phyloP scores from a whole-genome alignment of 352 stramenopile genomes.

The Globisporangium megalacanthum region DNA sequence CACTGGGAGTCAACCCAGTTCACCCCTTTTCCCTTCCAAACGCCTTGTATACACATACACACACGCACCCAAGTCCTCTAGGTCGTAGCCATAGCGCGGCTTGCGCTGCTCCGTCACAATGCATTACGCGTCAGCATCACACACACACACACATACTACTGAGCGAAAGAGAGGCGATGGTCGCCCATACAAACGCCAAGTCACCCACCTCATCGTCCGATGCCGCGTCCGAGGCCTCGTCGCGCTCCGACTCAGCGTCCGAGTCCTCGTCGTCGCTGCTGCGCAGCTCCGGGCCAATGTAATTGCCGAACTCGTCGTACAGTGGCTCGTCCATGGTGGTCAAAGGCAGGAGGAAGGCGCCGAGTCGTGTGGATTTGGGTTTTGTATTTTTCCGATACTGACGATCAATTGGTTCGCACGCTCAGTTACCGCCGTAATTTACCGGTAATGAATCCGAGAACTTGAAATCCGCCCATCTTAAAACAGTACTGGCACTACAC shows the following conservation, averaged over 20 bases:
- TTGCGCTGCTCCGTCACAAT: background rate
- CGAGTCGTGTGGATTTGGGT: no score
- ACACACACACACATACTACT: background rate
- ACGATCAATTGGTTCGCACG: no score
- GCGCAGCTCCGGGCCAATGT: conserved; percentile 97
- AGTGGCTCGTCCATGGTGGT: conserved; percentile 91
- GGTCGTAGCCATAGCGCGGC: conserved; percentile 13
- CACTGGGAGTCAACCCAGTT: background rate
- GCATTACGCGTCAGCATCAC: background rate
- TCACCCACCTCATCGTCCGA: conserved; percentile 33
- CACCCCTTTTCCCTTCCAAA: background rate
- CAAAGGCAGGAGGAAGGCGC: background rate
- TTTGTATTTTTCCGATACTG: no score
- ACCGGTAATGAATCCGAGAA: no score
- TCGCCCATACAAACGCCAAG: background rate
- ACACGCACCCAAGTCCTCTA: conserved; percentile 12
- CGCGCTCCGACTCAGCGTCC: conserved; percentile 27
- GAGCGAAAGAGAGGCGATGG: background rate
- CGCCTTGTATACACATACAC: conserved; percentile 15
- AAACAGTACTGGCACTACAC: no score
- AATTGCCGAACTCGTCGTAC: conserved; percentile 99
- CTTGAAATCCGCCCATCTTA: no score
- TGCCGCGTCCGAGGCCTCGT: conserved; percentile 24
- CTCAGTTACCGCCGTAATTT: no score
- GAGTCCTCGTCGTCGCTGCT: conserved; percentile 56